These are phyloP conservation scores for Chytriomyces sp. DNA, from an alignment of 192 early-diverging fungal species.

Conservation along the genomic window DNA sequence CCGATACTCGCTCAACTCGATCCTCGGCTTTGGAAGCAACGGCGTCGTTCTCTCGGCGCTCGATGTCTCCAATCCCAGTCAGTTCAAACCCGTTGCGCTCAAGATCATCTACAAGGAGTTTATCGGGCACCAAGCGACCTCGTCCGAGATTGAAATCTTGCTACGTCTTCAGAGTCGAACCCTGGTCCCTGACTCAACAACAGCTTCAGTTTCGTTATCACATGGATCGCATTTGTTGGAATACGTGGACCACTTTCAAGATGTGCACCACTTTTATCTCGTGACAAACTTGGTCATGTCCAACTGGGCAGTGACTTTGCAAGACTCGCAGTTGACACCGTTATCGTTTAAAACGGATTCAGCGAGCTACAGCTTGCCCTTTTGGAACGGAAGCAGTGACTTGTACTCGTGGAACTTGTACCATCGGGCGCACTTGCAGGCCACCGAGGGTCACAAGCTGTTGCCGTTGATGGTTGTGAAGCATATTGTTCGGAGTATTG, in stretches of 20 bases:
- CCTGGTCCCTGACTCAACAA: too few species aligned
- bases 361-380: neutral
- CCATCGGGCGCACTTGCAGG: neutral
- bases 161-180: too few species aligned
- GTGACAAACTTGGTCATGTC: constrained; percentile 25
- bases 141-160: too few species aligned
- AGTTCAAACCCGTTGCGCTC: too few species aligned
- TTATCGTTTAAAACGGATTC: neutral
- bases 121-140: too few species aligned
- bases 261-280: constrained; percentile 33
- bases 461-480: neutral
- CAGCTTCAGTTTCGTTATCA: too few species aligned
- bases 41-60: constrained; percentile 30
- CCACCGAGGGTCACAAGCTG: neutral
- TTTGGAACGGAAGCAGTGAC: neutral
- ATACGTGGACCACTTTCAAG: constrained; percentile 8
- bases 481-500: neutral
- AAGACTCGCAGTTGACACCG: neutral
- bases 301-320: neutral
- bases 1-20: neutral
- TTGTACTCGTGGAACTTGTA: neutral
- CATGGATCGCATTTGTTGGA: neutral
- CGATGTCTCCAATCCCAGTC: too few species aligned
- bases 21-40: constrained; percentile 39
- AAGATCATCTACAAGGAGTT: too few species aligned